A percentile compares a stretch with the other conserved stretches of the same genome.
These are phyloP conservation scores for Dendrobium catenatum DNA, from an alignment of 106 monocot genomes.

Conservation along the genomic window DNA sequence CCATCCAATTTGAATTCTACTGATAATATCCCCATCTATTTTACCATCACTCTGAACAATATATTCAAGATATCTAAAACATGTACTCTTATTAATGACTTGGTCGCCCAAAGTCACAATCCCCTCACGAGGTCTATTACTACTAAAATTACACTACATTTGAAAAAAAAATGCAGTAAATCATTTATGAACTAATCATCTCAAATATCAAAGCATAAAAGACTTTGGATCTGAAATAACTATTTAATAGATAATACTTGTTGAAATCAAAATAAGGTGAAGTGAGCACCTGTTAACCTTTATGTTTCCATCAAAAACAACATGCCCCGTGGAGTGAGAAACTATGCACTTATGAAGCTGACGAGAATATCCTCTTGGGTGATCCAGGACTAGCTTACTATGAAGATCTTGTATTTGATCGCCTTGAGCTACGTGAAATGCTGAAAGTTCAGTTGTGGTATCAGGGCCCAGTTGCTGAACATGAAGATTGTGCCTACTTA, in stretches of 20 bases:
- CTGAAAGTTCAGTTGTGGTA: slow-evolving; percentile 66
- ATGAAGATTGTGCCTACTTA: slow-evolving; percentile 93
- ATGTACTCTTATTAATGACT: too few species aligned
- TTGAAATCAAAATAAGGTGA: not conserved
- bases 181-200: not conserved
- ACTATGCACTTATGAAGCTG: slow-evolving; percentile 95
- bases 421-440: slow-evolving; percentile 64
- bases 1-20: too few species aligned
- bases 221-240: not conserved
- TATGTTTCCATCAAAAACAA: slow-evolving; percentile 86
- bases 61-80: too few species aligned
- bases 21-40: too few species aligned
- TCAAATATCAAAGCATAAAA: not conserved
- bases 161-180: too few species aligned
- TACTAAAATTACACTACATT: too few species aligned
- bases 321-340: slow-evolving; percentile 55
- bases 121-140: too few species aligned
- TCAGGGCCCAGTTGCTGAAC: slow-evolving; percentile 81
- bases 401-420: slow-evolving; percentile 97
- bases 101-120: too few species aligned
- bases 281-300: slow-evolving; percentile 66
- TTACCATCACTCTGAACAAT: too few species aligned
- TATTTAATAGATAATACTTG: not conserved
- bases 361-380: slow-evolving; percentile 76
- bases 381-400: slow-evolving; percentile 75